Evolutionary conservation across 352 stramenopile species (phyloP).

Genomic region (Phytophthora citrophthora): DNA sequence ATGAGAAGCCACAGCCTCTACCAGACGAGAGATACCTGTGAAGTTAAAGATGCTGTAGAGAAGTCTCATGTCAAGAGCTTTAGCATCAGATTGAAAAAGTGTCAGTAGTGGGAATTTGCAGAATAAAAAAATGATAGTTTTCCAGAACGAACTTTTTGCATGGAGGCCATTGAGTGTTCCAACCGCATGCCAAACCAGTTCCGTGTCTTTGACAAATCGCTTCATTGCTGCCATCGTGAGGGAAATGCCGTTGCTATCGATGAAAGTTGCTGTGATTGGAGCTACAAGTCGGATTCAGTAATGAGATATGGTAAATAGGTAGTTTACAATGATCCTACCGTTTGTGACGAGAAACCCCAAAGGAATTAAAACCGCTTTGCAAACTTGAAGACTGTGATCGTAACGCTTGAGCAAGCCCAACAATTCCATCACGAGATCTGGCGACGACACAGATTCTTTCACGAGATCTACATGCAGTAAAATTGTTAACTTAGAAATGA

Average conservation of each 20-base stretch:
- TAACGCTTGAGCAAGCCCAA: conserved; percentile 66
- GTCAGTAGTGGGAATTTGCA: not conserved
- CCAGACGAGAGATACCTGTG: conserved; percentile 63
- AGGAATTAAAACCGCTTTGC: conserved; percentile 53
- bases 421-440: conserved; percentile 59
- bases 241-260: conserved; percentile 68
- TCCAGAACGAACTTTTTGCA: conserved; percentile 47
- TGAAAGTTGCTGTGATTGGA: conserved; percentile 59
- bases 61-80: conserved; percentile 55
- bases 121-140: not conserved
- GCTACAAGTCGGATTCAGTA: conserved; percentile 31
- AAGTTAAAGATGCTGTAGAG: conserved; percentile 57
- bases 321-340: conserved; percentile 26
- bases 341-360: conserved; percentile 77
- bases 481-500: not conserved
- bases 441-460: conserved; percentile 66
- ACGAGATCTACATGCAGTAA: conserved; percentile 52
- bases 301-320: not conserved
- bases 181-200: conserved; percentile 78
- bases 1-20: conserved; percentile 71
- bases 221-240: conserved; percentile 60
- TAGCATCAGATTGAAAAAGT: not conserved
- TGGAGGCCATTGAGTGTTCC: conserved; percentile 75
- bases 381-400: conserved; percentile 53
- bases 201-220: conserved; percentile 58